Evolutionary conservation across 495 filamentous ascomycete species (phyloP).

Genomic region (Geoglossum glabrum): DNA sequence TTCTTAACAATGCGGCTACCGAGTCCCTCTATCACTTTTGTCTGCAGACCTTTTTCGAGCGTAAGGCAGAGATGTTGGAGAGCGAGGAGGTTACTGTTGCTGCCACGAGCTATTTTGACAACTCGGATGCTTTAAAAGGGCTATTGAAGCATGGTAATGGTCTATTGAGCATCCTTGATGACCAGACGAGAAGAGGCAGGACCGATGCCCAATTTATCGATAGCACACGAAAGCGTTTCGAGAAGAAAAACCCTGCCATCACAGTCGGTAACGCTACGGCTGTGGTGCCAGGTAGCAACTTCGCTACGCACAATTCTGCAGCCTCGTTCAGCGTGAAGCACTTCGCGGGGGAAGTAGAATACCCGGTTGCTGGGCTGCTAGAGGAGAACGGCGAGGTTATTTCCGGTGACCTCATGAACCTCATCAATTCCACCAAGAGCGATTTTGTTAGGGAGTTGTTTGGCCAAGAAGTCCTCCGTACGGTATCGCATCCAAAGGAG

Average conservation of each 20-base stretch:
- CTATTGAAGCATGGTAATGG: conserved; percentile 84
- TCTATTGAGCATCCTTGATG: conserved; percentile 79
- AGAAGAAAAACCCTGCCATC: conserved; percentile 83
- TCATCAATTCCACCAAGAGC: conserved; percentile 72
- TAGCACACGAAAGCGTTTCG: conserved; percentile 75
- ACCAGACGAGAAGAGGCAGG: conserved; percentile 75
- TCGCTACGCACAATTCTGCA: conserved; percentile 52
- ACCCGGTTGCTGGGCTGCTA: conserved; percentile 60
- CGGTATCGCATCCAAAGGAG: conserved; percentile 77
- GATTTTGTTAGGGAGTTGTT: conserved; percentile 79
- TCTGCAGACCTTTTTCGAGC: conserved; percentile 87
- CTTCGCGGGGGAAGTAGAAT: conserved; percentile 94
- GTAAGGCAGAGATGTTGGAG: conserved; percentile 75
- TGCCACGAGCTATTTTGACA: conserved; percentile 91
- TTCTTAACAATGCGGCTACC: conserved; percentile 82
- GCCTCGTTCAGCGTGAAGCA: conserved; percentile 80
- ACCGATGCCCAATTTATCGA: conserved; percentile 80
- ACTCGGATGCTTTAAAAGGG: conserved; percentile 78
- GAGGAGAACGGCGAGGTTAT: conserved; percentile 95
- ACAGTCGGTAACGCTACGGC: conserved; percentile 45
- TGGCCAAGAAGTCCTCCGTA: conserved; percentile 79
- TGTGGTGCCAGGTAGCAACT: conserved; percentile 57
- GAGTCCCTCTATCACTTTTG: conserved; percentile 86
- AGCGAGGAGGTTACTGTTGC: conserved; percentile 78
- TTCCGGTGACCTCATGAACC: conserved; percentile 86